A percentile compares a stretch with the other conserved stretches of the same genome.
Evolutionary conservation across 495 filamentous ascomycete species (phyloP).

Genomic region (Hypoxylon fuscum): DNA sequence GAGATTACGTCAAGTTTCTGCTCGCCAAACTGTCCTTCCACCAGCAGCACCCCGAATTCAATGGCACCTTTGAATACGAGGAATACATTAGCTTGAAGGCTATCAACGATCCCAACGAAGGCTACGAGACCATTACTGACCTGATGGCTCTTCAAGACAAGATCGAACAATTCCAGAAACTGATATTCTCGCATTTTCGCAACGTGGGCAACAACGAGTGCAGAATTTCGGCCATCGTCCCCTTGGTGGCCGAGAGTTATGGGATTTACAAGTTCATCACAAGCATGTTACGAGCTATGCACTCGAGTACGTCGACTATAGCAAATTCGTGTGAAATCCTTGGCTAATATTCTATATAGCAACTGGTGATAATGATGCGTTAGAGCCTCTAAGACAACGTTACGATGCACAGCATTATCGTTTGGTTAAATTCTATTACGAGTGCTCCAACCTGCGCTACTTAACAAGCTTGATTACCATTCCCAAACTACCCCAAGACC

Average conservation of each 20-base stretch:
- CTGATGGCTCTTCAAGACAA: constrained; percentile 97
- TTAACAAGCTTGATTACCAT: constrained; percentile 95
- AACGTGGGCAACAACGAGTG: constrained; percentile 93
- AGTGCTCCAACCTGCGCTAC: constrained; percentile 96
- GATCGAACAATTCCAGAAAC: constrained; percentile 97
- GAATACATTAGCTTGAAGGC: constrained; percentile 98
- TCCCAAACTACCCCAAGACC: constrained; percentile 93
- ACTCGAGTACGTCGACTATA: constrained; percentile 75
- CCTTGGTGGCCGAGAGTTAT: constrained; percentile 96
- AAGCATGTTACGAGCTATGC: constrained; percentile 96
- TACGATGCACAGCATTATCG: constrained; percentile 97
- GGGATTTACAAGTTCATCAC: constrained; percentile 97
- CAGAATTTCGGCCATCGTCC: constrained; percentile 90
- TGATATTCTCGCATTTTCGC: constrained; percentile 96
- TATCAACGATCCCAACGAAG: constrained; percentile 98
- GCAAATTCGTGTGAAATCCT: constrained; percentile 19
- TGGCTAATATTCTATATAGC: constrained; percentile 58
- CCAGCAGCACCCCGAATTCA: constrained; percentile 96
- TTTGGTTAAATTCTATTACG: constrained; percentile 96
- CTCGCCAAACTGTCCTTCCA: constrained; percentile 94
- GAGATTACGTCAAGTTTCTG: constrained; percentile 94
- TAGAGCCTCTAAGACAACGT: constrained; percentile 83
- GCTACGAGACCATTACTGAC: constrained; percentile 97
- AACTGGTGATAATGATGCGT: constrained; percentile 94
- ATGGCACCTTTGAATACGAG: constrained; percentile 98